Evolutionary conservation across 164 flowering plant genomes (phyloP).

Genomic region (Houttuynia cordata): DNA sequence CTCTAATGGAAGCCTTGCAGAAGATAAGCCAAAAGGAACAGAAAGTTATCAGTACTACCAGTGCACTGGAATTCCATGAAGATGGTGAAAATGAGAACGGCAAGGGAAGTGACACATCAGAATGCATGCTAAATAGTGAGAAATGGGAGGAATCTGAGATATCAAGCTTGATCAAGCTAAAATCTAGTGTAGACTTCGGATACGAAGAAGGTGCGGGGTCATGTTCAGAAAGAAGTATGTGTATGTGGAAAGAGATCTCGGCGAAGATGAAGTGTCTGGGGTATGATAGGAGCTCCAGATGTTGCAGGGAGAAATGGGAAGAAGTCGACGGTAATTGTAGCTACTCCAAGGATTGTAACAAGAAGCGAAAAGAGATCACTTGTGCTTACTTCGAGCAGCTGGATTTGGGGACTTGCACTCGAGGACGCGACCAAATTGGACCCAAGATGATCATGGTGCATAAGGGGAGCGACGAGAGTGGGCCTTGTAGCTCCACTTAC

Average conservation of each 20-base stretch:
- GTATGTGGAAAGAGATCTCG: slow-evolving; percentile 63
- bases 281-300: slow-evolving; percentile 28
- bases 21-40: slow-evolving; percentile 31
- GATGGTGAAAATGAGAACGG: slow-evolving; percentile 17
- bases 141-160: slow-evolving; percentile 43
- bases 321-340: slow-evolving; percentile 20
- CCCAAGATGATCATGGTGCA: slow-evolving; percentile 1
- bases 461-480: slow-evolving; percentile 17
- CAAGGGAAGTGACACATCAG: slow-evolving; percentile 17
- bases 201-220: slow-evolving; percentile 31
- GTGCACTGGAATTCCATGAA: slow-evolving; percentile 17
- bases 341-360: slow-evolving; percentile 23
- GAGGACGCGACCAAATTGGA: slow-evolving; percentile 8
- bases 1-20: slow-evolving; percentile 59
- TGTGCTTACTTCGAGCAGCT: slow-evolving; percentile 18
- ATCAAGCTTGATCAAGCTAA: slow-evolving; percentile 37
- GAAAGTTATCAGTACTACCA: slow-evolving; percentile 11
- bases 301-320: slow-evolving; percentile 61
- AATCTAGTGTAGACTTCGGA: slow-evolving; percentile 30
- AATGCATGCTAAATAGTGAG: slow-evolving; percentile 5
- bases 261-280: slow-evolving; percentile 49
- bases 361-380: slow-evolving; percentile 44
- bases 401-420: slow-evolving; percentile 14
- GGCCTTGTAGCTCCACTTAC: slow-evolving; percentile 7
- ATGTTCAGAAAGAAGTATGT: slow-evolving; percentile 17